Conservation (phyloP, 129 eudicot genomes). For the Helichrysum umbraculigerum region DNA sequence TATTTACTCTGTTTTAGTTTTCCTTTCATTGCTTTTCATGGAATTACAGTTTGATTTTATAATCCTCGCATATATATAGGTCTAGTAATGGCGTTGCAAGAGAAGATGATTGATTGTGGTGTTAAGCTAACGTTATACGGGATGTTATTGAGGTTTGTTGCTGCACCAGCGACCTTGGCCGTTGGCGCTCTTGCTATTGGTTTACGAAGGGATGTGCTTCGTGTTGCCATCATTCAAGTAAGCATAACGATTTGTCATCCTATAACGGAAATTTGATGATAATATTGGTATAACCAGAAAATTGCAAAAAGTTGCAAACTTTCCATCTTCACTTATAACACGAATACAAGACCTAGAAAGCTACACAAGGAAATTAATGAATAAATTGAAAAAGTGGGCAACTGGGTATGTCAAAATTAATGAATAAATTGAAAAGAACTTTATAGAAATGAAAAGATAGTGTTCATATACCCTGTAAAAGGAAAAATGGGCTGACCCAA, state of each 20-base stretch:
- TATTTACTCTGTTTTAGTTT: neutral
- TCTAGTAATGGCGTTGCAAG: constrained; percentile 64
- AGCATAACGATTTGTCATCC: neutral
- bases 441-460: too few species aligned
- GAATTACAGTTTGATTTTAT: neutral
- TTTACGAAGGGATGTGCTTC: constrained; percentile 46
- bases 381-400: too few species aligned
- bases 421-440: too few species aligned
- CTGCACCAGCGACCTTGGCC: constrained; percentile 49
- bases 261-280: neutral
- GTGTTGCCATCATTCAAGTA: constrained; percentile 64
- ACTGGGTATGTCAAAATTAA: too few species aligned
- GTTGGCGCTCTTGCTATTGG: constrained; percentile 47
- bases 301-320: too few species aligned
- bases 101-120: constrained; percentile 66
- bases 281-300: too few species aligned
- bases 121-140: constrained; percentile 38
- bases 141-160: constrained; percentile 56
- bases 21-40: neutral
- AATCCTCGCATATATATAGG: constrained; percentile 32
- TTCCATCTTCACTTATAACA: too few species aligned
- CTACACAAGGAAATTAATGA: too few species aligned
- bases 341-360: too few species aligned
- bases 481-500: too few species aligned
- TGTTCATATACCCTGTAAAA: too few species aligned